phyloP scores from a whole-genome alignment of 2,329 filamentous ascomycete species.

The Paraphaeosphaeria sporulosa region DNA sequence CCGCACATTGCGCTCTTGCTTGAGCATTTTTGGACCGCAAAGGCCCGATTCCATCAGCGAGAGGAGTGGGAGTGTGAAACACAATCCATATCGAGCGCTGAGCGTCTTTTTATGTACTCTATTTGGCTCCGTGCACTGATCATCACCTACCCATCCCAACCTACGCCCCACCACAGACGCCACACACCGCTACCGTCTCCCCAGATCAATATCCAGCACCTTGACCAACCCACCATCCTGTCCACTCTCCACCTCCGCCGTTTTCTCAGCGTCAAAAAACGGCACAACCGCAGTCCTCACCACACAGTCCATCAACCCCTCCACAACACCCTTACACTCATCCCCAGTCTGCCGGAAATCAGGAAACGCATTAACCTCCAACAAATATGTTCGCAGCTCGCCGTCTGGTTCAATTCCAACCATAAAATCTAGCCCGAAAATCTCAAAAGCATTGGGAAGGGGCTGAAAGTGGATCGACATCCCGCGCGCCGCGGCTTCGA shows the following conservation, averaged over 20 bases:
- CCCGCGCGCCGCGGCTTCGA: conserved; percentile 82
- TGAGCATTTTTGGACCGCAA: too few species aligned
- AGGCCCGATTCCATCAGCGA: too few species aligned
- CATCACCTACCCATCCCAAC: too few species aligned
- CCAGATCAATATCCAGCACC: conserved; percentile 58
- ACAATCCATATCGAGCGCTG: too few species aligned
- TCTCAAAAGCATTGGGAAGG: conserved; percentile 85
- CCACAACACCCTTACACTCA: conserved; percentile 74
- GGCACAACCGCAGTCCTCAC: conserved; percentile 70
- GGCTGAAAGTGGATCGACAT: conserved; percentile 95
- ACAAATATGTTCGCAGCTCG: conserved; percentile 67
- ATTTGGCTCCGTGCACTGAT: too few species aligned
- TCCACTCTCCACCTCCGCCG: conserved; percentile 5
- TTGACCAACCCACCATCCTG: conserved; percentile 44
- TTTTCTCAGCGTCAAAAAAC: conserved; percentile 65
- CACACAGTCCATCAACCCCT: conserved; percentile 77
- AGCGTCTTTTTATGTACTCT: too few species aligned
- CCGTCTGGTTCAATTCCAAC: conserved; percentile 62
- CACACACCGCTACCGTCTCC: conserved; percentile 41
- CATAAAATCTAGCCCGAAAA: conserved; percentile 91
- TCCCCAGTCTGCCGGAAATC: conserved; percentile 92
- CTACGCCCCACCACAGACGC: too few species aligned
- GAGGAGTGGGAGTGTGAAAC: too few species aligned
- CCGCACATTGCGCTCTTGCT: too few species aligned
- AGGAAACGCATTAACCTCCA: conserved; percentile 96